Evolutionary conservation across 164 flowering plant genomes (phyloP), one percentile per base, ranked within the genome.

Genomic region (Platanus orientalis): DNA sequence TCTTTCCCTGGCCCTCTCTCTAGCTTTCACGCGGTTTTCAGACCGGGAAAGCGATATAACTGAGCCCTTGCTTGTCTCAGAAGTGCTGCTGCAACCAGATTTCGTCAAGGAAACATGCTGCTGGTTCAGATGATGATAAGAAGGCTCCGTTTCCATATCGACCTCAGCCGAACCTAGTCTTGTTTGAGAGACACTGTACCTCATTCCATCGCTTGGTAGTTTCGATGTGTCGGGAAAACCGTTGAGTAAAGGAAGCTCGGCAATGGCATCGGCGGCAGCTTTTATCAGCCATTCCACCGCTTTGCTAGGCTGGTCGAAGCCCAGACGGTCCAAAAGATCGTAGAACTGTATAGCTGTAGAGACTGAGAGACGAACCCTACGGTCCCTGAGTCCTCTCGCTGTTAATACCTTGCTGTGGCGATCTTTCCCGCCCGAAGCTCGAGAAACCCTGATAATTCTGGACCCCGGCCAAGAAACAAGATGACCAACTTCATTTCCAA

Each of bases 241-340:
- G 47, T 76, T 78, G 1, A 94, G 80, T 7, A 96, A 76, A 40
- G 97, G 97, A n/a, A 94, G 94, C 80, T 91, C 96, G 1, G 80
- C 58, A 13, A 94, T 94, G 45, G 96, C 74, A n/a, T 83, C 87
- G 1, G 84, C 70, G 0, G 99, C 96, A 0, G 90, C 86, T 63
- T 86, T 85, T 2, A 94, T 87, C 19, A 94, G 74, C 99, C 99
- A 94, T 62, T 94, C 99, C 21, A 94, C 96, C 0, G 97, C 99
- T 75, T 94, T 94, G 63, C 99, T 94, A 0, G 99, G 99, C 68
- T 94, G 99, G 61, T 91, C 97, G 47, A 74, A 85, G 3, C 93
- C 89, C 42, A 89, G 65, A 32, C 96, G 83, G 44, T 87, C 93
- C 59, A 87, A 93, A n/a, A 89, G 80, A 64, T 89, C 96, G 40